These are phyloP conservation scores for Babesia bovis DNA, from an alignment of 169 alveolate genomes.

Conservation along the genomic window DNA sequence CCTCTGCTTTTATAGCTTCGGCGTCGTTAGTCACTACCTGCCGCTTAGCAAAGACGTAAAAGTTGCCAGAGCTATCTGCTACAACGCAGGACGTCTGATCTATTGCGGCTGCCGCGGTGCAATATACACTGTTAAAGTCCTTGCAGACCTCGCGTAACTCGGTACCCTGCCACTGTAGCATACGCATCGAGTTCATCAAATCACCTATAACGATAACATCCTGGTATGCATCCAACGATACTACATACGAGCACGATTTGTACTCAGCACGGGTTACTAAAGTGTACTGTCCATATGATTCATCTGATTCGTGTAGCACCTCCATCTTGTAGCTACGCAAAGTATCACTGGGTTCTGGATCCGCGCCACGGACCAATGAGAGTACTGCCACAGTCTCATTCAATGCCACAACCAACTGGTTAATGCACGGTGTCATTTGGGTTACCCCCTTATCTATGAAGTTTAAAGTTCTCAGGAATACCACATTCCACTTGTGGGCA, in stretches of 20 bases:
- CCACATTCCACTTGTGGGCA: conserved; percentile 5
- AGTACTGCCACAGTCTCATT: conserved; percentile 39
- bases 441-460: conserved; percentile 54
- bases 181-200: conserved; percentile 49
- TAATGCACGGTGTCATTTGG: conserved; percentile 23
- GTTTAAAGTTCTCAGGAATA: conserved; percentile 21
- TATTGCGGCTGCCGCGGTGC: conserved; percentile 56
- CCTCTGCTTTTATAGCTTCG: conserved; percentile 34
- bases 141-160: conserved; percentile 37
- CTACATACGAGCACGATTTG: conserved; percentile 50
- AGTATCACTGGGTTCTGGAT: not conserved
- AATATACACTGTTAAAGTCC: conserved; percentile 59
- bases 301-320: conserved; percentile 18
- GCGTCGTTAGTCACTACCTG: conserved; percentile 32
- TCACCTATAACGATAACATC: conserved; percentile 56
- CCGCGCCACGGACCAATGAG: conserved; percentile 17
- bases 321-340: conserved; percentile 24
- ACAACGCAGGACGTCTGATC: conserved; percentile 40
- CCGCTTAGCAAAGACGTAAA: conserved; percentile 26
- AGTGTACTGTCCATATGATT: not conserved
- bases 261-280: conserved; percentile 44
- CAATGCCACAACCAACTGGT: conserved; percentile 41
- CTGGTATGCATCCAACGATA: conserved; percentile 44
- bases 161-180: conserved; percentile 45
- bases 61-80: conserved; percentile 62